Evolutionary conservation across 2,329 filamentous ascomycete species (phyloP).

Genomic region (Penicillium digitatum): DNA sequence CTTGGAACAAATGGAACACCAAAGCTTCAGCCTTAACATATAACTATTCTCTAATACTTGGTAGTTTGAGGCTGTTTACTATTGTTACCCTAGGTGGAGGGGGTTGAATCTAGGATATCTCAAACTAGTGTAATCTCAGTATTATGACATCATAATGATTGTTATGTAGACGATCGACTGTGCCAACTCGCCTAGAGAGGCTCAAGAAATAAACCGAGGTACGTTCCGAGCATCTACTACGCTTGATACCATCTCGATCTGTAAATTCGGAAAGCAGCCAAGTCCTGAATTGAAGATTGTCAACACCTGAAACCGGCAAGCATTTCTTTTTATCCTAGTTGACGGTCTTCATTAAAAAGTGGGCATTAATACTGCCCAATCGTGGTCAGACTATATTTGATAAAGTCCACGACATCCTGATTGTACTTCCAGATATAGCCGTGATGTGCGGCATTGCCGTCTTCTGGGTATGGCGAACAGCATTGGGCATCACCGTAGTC

Average conservation of each 20-base stretch:
- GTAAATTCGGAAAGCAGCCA: not conserved
- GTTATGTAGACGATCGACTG: not conserved
- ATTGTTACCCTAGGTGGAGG: not conserved
- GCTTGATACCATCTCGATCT: not conserved
- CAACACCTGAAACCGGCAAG: not conserved
- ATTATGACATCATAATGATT: not conserved
- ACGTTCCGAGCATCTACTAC: not conserved
- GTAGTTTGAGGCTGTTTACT: not conserved
- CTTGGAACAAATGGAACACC: not conserved
- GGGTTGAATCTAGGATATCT: not conserved
- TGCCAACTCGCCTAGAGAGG: not conserved
- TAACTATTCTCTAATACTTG: not conserved
- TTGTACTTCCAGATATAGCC: conserved; percentile 12
- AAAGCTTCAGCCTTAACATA: not conserved
- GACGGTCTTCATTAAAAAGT: not conserved
- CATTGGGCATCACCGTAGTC: conserved; percentile 15
- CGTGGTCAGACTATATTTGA: conserved; percentile 5
- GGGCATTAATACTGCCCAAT: not conserved
- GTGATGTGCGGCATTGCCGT: conserved; percentile 15
- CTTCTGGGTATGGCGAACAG: conserved; percentile 7
- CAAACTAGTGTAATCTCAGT: not conserved
- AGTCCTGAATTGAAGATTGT: not conserved
- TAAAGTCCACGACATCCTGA: conserved; percentile 18
- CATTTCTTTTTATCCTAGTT: not conserved
- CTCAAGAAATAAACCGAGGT: not conserved